A percentile compares a stretch with the other conserved stretches of the same genome.
Evolutionary conservation across 2,329 filamentous ascomycete species (phyloP).

Genomic region (Sphaerulina vaccinii): DNA sequence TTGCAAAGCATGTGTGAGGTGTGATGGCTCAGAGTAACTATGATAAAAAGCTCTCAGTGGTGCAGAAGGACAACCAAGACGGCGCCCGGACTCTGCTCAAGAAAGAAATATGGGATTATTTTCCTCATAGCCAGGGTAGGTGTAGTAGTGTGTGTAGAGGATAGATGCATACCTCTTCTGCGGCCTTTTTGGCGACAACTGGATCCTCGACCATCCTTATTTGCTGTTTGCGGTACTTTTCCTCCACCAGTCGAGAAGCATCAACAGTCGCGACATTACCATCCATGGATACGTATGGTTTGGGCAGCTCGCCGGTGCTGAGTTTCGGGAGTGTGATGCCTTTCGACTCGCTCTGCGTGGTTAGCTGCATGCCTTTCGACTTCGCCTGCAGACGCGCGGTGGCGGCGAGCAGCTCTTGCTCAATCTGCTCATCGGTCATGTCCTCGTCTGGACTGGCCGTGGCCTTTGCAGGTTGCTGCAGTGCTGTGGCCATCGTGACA

Average conservation of each 20-base stretch:
- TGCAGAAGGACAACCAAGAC: constrained; percentile 77
- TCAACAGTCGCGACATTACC: constrained; percentile 56
- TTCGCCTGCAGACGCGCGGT: constrained; percentile 56
- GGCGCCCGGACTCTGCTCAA: constrained; percentile 74
- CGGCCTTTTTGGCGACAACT: constrained; percentile 47
- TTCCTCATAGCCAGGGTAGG: constrained; percentile 64
- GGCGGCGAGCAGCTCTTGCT: constrained; percentile 62
- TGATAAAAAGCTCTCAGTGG: constrained; percentile 66
- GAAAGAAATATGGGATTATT: constrained; percentile 62
- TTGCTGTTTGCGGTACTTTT: constrained; percentile 45
- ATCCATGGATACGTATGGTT: constrained; percentile 55
- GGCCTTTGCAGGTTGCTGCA: background rate
- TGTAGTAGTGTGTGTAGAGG: constrained; percentile 28
- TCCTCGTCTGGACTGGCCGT: constrained; percentile 33
- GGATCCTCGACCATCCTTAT: constrained; percentile 56
- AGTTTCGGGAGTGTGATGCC: constrained; percentile 53
- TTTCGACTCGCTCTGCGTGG: constrained; percentile 24
- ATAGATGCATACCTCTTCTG: constrained; percentile 53
- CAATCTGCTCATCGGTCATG: constrained; percentile 63
- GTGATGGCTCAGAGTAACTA: constrained; percentile 69
- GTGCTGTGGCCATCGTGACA: constrained; percentile 9
- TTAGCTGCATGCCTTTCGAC: constrained; percentile 32
- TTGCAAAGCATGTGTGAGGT: constrained; percentile 13
- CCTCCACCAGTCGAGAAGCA: constrained; percentile 50
- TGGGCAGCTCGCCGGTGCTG: constrained; percentile 46